Conservation (phyloP, 805 yeast species). For the Millerago galiae region DNA sequence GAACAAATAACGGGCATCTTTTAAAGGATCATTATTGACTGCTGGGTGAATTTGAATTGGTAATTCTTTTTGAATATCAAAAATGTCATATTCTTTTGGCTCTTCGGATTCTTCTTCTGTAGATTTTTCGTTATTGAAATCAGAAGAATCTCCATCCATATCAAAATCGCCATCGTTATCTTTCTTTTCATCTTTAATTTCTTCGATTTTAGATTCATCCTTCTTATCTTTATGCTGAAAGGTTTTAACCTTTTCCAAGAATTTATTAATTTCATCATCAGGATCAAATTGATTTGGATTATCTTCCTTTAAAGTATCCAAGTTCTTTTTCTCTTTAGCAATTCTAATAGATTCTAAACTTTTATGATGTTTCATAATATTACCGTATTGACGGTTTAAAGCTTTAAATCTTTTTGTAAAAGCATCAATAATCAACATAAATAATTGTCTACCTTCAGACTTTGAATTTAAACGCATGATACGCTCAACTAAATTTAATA, state of each 20-base stretch:
- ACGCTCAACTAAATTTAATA: constrained; percentile 83
- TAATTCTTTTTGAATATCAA: constrained; percentile 39
- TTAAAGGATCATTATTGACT: constrained; percentile 55
- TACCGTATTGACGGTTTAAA: constrained; percentile 64
- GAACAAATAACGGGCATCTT: constrained; percentile 84
- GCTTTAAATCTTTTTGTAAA: constrained; percentile 77
- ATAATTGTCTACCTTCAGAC: constrained; percentile 66
- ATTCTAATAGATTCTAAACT: constrained; percentile 40
- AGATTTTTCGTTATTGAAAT: constrained; percentile 1
- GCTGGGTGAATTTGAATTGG: constrained; percentile 55
- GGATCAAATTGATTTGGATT: constrained; percentile 30
- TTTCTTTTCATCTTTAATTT: constrained; percentile 2
- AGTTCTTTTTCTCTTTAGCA: constrained; percentile 37
- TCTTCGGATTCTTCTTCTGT: constrained; percentile 8
- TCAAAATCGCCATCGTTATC: constrained; percentile 26
- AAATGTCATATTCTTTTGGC: constrained; percentile 28
- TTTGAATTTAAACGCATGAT: constrained; percentile 77
- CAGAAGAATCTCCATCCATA: constrained; percentile 17
- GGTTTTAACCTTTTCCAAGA: constrained; percentile 21
- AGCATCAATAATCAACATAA: constrained; percentile 81
- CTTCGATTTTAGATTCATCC: not conserved
- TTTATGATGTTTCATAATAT: constrained; percentile 56
- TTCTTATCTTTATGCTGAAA: constrained; percentile 4
- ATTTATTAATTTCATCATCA: constrained; percentile 29
- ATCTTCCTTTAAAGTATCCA: constrained; percentile 24